A percentile compares a stretch with the other conserved stretches of the same genome.
Conservation (phyloP, 75 land plant genomes). For the Pinus taeda region DNA sequence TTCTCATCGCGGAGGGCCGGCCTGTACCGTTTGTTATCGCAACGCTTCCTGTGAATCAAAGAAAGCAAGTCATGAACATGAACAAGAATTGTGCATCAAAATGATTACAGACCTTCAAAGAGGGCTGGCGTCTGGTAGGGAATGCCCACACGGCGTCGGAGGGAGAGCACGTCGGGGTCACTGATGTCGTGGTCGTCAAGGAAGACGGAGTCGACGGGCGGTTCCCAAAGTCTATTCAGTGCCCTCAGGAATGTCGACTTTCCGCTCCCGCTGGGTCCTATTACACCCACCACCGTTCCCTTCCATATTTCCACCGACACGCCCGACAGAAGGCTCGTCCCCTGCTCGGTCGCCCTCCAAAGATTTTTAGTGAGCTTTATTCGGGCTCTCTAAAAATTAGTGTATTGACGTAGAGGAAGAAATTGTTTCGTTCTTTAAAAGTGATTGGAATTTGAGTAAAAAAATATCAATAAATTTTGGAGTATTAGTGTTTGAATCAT, state of each 20-base stretch:
- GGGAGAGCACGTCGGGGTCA: constrained; percentile 59
- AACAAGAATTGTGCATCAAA: no score
- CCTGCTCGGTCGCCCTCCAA: no score
- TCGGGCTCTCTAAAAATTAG: no score
- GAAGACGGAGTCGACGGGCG: constrained; percentile 62
- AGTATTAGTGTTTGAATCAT: no score
- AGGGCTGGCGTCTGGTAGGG: constrained; percentile 86
- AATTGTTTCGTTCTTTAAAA: no score
- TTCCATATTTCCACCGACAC: constrained; percentile 44
- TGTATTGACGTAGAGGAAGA: no score
- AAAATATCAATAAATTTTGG: no score
- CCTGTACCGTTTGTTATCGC: constrained; percentile 87
- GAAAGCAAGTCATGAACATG: background rate
- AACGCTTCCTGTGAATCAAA: constrained; percentile 59
- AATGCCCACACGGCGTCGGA: constrained; percentile 91
- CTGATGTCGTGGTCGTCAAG: constrained; percentile 74
- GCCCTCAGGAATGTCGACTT: constrained; percentile 86
- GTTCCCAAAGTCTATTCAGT: constrained; percentile 93
- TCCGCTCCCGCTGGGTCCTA: constrained; percentile 96
- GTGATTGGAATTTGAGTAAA: no score
- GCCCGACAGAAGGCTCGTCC: background rate
- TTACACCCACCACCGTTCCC: constrained; percentile 72
- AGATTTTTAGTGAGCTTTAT: no score
- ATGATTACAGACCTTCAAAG: constrained; percentile 58
- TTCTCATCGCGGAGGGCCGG: constrained; percentile 65